Evolutionary conservation across 2,329 filamentous ascomycete species (phyloP), one percentile per base, ranked within the genome.

Genomic region (Claviceps citrina): DNA sequence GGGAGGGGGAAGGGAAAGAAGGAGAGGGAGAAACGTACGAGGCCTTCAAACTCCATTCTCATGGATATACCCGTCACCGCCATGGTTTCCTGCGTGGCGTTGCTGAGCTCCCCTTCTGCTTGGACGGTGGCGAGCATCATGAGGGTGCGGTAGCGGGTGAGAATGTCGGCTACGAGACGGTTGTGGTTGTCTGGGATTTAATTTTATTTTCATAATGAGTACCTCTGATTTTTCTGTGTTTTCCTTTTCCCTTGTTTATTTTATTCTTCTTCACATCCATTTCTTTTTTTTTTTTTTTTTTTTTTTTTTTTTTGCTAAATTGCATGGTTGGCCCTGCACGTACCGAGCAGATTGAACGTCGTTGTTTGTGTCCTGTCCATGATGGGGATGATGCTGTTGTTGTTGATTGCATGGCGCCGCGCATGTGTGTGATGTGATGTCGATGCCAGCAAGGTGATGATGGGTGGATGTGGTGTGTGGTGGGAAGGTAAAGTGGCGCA

Each of bases 41-140:
- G 49, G 3, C 60, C 60, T 41, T 66, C 62, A 37, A 66, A 66
- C 39, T 66, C 63, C 49, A 63, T 60, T 51, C 63, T 62, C 54
- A 65, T 64, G 28, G 62, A 61, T 24, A 66, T 59, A 32, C 62
- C 59, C 4, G 59, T 55, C 24, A 65, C 62, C 37, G 63, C 60
- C 42, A 64, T 60, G 44, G 59, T 55, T 39, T 64, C 58, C 0
- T 62, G 61, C 41, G 60, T 62, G 43, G 58, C 57, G 41, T 57
- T 61, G 44, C 55, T 55, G 27, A 54, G 52, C 41, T 63, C 62
- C 36, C 53, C 59, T 19, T 62, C 56, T 15, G 60, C 61, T 30
- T 65, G 63, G 30, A 61, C 56, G 24, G 63, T 66, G 36, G 62
- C 60, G 10, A 64, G 55, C 54, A 62, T 59, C 52, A 64, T 63